Evolutionary conservation across 352 stramenopile genomes (phyloP), one percentile per base, ranked within the genome.

Genomic region (Phytophthora pinifolia): DNA sequence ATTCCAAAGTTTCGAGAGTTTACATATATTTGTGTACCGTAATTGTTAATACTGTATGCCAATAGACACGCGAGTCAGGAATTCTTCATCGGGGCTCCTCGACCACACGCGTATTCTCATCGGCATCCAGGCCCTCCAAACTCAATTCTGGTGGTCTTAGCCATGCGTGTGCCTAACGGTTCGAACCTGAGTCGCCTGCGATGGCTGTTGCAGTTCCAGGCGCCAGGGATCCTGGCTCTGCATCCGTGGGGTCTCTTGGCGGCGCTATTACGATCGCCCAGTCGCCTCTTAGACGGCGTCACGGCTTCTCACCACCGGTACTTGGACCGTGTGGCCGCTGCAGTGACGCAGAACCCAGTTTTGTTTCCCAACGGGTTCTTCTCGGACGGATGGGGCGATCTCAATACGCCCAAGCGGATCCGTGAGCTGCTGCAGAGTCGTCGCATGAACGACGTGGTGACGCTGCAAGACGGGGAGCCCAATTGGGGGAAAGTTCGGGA

Each of bases 351-450:
- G 44, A 86, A 82, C 59, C 66, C 78, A 12, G 49, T 90, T 36
- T 54, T 92, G n/a, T 92, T 90, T 45, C 83, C 83, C 1, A 69
- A 76, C 20, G 83, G 83, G 20, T 92, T 90, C 65, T 92, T 92
- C 62, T 83, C 74, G 20, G 83, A 92, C 44, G 83, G 79, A 0
- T 92, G 83, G 83, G 83, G 82, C 6, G 83, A 92, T 49, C 61
- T 90, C 33, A 79, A 75, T 46, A 87, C 80, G 10, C 73, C 78
- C 7, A 56, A 52, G 50, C 71, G 81, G 3, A 70, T 92, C 14
- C 69, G 60, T 6, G 65, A 79, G 46, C 47, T 89, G 41, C 56
- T 89, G 10, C 67, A 85, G 59, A 87, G 76, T 65, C 67, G 79
- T 57, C 74, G 72, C 20, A 89, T 88, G 76, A 69, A 54, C 44